A percentile compares a stretch with the other conserved stretches of the same genome.
Conservation (phyloP, 345 rosid species). For the Theobroma cacao region DNA sequence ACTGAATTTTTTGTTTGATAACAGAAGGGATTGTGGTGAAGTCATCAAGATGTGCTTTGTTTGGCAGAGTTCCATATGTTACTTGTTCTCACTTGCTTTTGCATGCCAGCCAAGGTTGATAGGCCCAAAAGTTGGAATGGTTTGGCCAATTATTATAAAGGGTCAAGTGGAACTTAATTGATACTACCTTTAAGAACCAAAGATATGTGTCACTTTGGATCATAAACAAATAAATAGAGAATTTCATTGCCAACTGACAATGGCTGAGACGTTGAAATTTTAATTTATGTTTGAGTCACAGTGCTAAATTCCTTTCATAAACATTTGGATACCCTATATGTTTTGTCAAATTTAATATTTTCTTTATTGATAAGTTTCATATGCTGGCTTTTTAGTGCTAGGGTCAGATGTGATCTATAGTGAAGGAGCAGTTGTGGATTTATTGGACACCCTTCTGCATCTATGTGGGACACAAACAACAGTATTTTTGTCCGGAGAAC, state of each 20-base stretch:
- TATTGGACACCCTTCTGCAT: slow-evolving; percentile 64
- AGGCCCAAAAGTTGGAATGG: not conserved
- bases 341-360: slow-evolving; percentile 6
- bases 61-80: not conserved
- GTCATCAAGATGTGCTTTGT: not conserved
- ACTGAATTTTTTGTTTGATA: not conserved
- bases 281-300: not conserved
- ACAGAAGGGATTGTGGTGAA: not conserved
- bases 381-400: slow-evolving; percentile 39
- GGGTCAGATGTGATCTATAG: slow-evolving; percentile 93
- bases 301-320: not conserved
- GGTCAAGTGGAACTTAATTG: not conserved
- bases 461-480: slow-evolving; percentile 72
- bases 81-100: not conserved
- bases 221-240: not conserved
- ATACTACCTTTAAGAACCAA: not conserved
- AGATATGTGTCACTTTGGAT: not conserved
- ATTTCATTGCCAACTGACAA: not conserved
- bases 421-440: slow-evolving; percentile 77
- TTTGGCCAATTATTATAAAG: not conserved
- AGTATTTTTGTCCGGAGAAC: slow-evolving; percentile 72
- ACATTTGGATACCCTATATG: not conserved
- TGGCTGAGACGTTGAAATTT: not conserved
- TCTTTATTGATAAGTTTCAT: not conserved
- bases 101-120: not conserved